phyloP scores from a whole-genome alignment of 2,329 filamentous ascomycete genomes.

The Falciphora oryzae region DNA sequence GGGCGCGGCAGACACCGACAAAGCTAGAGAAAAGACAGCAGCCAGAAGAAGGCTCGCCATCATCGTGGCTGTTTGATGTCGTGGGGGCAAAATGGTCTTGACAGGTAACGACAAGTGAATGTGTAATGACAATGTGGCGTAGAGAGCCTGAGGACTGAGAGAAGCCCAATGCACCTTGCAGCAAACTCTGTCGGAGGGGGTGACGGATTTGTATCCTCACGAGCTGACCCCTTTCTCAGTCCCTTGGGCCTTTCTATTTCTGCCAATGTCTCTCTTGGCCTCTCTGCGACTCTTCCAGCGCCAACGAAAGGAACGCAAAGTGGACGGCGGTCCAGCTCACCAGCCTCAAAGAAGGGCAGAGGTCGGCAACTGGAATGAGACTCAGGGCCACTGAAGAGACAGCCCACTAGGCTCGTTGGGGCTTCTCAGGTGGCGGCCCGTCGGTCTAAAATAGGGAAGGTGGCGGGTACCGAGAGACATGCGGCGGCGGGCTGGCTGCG shows the following conservation, averaged over 20 bases:
- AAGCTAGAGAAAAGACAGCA: conserved; percentile 2
- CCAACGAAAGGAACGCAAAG: conserved; percentile 9
- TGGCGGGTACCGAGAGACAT: conserved; percentile 1
- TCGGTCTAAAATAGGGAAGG: conserved; percentile 2
- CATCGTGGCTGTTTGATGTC: conserved; percentile 4
- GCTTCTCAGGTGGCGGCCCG: conserved; percentile 4
- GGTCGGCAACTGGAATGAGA: neutral
- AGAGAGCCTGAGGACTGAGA: neutral
- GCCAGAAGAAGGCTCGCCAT: neutral
- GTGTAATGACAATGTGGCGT: neutral
- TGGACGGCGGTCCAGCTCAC: conserved; percentile 5
- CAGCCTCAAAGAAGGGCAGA: conserved; percentile 1
- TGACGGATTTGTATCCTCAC: neutral
- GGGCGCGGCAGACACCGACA: conserved; percentile 3
- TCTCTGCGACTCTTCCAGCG: neutral
- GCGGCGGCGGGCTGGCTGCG: neutral
- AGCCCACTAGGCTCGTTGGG: neutral
- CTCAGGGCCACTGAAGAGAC: neutral
- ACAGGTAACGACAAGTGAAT: neutral
- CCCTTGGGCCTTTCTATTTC: neutral
- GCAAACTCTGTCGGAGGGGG: neutral
- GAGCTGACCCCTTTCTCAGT: no score
- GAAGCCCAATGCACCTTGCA: neutral
- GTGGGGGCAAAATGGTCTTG: no score
- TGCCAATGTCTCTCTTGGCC: neutral